Evolutionary conservation across 257 asterid genomes (phyloP).

Genomic region (Cruciata laevipes): DNA sequence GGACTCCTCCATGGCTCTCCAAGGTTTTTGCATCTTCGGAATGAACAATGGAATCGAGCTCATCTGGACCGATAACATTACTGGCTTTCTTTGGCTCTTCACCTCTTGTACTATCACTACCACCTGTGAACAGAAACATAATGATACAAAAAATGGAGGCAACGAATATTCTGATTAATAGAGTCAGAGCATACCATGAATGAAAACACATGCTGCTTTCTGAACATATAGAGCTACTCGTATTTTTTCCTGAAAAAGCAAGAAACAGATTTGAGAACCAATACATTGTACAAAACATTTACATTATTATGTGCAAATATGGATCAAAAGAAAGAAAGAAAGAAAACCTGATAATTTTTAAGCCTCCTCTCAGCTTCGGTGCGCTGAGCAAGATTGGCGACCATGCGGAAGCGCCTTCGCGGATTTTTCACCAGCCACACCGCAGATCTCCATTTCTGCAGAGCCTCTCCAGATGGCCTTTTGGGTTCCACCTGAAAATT

Average conservation of each 20-base stretch:
- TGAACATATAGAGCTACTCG: constrained; percentile 66
- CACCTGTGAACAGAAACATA: constrained; percentile 26
- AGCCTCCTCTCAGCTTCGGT: constrained; percentile 58
- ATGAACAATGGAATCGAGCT: constrained; percentile 58
- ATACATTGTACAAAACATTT: neutral
- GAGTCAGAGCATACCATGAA: constrained; percentile 44
- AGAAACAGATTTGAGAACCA: neutral
- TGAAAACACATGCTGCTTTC: constrained; percentile 68
- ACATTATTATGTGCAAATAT: neutral
- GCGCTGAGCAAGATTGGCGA: constrained; percentile 82
- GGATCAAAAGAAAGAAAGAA: neutral
- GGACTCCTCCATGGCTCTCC: constrained; percentile 48
- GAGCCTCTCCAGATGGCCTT: constrained; percentile 65
- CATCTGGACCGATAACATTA: constrained; percentile 51
- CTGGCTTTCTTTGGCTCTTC: constrained; percentile 55
- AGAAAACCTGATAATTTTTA: constrained; percentile 43
- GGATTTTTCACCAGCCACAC: constrained; percentile 87
- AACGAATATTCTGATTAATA: neutral
- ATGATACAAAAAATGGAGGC: neutral
- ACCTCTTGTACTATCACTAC: constrained; percentile 27
- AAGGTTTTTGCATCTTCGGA: constrained; percentile 49
- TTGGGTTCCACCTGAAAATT: constrained; percentile 62
- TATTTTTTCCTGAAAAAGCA: constrained; percentile 54
- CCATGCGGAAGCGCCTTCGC: constrained; percentile 77
- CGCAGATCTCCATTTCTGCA: constrained; percentile 63